Evolutionary conservation across 2,329 filamentous ascomycete genomes (phyloP), one percentile per base, ranked within the genome.

Genomic region (Sclerotinia nivalis): DNA sequence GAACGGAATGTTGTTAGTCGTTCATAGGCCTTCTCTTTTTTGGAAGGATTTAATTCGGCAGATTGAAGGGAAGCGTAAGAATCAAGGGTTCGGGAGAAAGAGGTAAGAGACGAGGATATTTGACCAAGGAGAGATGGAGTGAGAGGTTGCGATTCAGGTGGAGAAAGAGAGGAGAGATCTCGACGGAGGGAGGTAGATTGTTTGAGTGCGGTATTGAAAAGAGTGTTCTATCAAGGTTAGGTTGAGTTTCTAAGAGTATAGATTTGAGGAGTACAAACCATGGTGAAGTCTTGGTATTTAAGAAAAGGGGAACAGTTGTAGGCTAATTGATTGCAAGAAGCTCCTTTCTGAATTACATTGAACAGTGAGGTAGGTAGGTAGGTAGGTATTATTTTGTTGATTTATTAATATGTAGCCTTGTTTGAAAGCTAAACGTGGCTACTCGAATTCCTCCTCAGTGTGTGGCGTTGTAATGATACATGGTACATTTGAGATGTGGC

Each of bases 1-100:
- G 86, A 81, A 70, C 93, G 89, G 81, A 99, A 99, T 76, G 89
- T 93, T 80, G 92, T 91, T 70, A 97, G 86, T 58, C 96, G 88
- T 78, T 96, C 93, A 73, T 88, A 85, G 0, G 95, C 96, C 78
- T 98, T 97, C 71, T 96, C 91, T 75, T 97, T 92, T 82, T 98
- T 99, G 71, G 92, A 91, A 6, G 91, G 87, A 69, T 97, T 94
- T 45, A 97, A 88, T 80, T 99, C 96, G 76, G 95, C 92, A 74
- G 92, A 92, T 1, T 94, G 91, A 43, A 97, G 88, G 69, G 87
- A 86, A 77, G 91, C 88, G 84, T 99, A 99, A 79, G 97, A 94
- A 82, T 97, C 94, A 73, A 99, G 86, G 0, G 93, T 97, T 72
- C 96, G 93, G 60, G 91, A 88, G 80, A 99, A 93, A 71, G 93